Percentiles rank a stretch among this genome's conserved stretches.
Evolutionary conservation across 176 grass and related monocot species (phyloP).

Genomic region (Musa itinerans): DNA sequence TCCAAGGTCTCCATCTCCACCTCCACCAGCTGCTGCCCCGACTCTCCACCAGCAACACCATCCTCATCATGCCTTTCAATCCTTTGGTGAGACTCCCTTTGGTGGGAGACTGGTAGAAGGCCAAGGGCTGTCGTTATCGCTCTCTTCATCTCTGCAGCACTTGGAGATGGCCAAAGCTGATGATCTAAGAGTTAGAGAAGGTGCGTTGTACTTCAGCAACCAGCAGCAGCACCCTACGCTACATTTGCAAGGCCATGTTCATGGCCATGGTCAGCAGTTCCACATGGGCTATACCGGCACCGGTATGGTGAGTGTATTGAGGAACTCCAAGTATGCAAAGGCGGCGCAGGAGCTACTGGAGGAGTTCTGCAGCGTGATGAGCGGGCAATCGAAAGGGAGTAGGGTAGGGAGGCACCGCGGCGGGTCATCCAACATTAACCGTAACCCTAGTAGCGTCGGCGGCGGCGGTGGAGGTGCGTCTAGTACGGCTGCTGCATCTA

Average conservation of each 20-base stretch:
- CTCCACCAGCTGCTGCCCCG: neutral
- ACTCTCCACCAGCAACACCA: neutral
- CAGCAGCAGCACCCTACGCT: slow-evolving; percentile 10
- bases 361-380: slow-evolving; percentile 94
- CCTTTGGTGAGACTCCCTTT: neutral
- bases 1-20: neutral
- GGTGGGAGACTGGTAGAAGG: neutral
- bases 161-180: slow-evolving; percentile 17
- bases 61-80: neutral
- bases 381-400: slow-evolving; percentile 53
- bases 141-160: slow-evolving; percentile 17
- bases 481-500: slow-evolving; percentile 40
- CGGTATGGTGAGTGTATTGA: slow-evolving; percentile 45
- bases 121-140: slow-evolving; percentile 15
- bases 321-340: slow-evolving; percentile 80
- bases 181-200: slow-evolving; percentile 7
- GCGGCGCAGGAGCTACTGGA: slow-evolving; percentile 86
- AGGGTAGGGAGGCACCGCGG: neutral
- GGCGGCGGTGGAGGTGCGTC: slow-evolving; percentile 17
- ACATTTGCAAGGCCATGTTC: neutral
- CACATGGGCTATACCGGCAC: neutral
- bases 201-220: slow-evolving; percentile 4
- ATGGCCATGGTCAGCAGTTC: neutral
- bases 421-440: slow-evolving; percentile 29
- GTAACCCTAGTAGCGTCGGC: slow-evolving; percentile 33